Conservation (phyloP, 2,329 filamentous ascomycete species). For the Trichocomaceae sp. region DNA sequence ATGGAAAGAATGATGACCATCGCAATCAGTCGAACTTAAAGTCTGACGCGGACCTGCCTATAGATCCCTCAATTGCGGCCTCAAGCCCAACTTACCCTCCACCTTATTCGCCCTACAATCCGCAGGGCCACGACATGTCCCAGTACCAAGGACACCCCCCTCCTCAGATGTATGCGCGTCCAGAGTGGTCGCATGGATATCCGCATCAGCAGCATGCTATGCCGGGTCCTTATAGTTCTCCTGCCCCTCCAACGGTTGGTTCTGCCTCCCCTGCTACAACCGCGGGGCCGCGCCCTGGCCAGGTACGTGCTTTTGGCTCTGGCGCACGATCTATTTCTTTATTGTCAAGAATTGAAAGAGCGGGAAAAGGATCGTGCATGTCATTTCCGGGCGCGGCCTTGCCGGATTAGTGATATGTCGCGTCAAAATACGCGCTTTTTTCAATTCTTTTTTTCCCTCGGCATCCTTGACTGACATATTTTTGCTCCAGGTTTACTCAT, state of each 20-base stretch:
- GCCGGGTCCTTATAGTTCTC: slow-evolving; percentile 44
- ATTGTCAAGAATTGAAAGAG: slow-evolving; percentile 2
- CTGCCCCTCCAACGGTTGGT: slow-evolving; percentile 51
- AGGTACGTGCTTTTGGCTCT: slow-evolving; percentile 49
- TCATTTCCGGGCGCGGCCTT: slow-evolving; percentile 14
- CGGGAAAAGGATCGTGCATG: slow-evolving; percentile 12
- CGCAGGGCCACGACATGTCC: slow-evolving; percentile 77
- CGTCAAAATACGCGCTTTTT: background rate
- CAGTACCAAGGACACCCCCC: slow-evolving; percentile 53
- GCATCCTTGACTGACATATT: background rate
- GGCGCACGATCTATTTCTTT: slow-evolving; percentile 23
- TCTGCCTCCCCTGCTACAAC: slow-evolving; percentile 55
- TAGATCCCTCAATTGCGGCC: slow-evolving; percentile 96
- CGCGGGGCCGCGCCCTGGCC: slow-evolving; percentile 55
- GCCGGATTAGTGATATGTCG: slow-evolving; percentile 1
- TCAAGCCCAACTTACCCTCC: slow-evolving; percentile 88
- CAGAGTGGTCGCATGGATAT: slow-evolving; percentile 42
- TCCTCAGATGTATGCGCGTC: slow-evolving; percentile 43
- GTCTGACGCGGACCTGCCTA: slow-evolving; percentile 95
- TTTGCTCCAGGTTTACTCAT: slow-evolving; percentile 72
- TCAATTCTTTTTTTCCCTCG: too few species aligned
- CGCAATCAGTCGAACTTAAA: slow-evolving; percentile 62
- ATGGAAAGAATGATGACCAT: slow-evolving; percentile 67
- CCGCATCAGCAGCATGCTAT: slow-evolving; percentile 42
- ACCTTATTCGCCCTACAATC: slow-evolving; percentile 78